These are phyloP conservation scores for Fusarium keratoplasticum DNA, from an alignment of 2,329 filamentous ascomycete species.

Conservation along the genomic window DNA sequence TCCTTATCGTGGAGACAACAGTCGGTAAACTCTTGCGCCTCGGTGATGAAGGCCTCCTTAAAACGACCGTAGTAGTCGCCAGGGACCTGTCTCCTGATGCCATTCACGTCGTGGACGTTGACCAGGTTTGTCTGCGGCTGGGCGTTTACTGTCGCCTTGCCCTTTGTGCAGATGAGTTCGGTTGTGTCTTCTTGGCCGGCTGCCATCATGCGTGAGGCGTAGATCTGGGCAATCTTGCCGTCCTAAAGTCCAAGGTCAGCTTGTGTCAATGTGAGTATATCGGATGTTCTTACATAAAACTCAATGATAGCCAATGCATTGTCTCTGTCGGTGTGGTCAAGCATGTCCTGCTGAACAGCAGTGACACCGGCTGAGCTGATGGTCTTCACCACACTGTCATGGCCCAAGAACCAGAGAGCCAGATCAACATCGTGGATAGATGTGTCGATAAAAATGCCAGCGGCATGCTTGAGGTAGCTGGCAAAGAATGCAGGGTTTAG, in stretches of 20 bases:
- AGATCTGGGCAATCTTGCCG: slow-evolving; percentile 5
- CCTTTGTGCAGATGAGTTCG: slow-evolving; percentile 5
- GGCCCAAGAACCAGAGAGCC: background rate
- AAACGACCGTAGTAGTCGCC: slow-evolving; percentile 5
- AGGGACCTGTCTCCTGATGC: background rate
- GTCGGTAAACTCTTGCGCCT: slow-evolving; percentile 2
- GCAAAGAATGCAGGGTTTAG: background rate
- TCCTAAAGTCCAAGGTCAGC: background rate
- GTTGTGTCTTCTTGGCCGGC: slow-evolving; percentile 8
- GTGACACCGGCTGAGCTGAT: background rate
- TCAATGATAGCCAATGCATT: slow-evolving; percentile 1
- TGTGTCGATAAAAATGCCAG: background rate
- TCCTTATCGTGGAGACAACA: slow-evolving; percentile 1
- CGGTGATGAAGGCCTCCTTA: background rate
- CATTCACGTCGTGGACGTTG: background rate
- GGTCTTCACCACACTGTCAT: background rate
- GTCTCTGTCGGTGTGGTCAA: background rate
- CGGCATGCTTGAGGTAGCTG: background rate
- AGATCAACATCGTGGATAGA: background rate
- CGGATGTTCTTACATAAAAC: background rate
- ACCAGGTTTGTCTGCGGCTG: background rate
- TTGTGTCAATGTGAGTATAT: background rate
- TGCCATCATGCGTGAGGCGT: slow-evolving; percentile 6
- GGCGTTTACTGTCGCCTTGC: background rate
- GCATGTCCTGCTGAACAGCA: background rate